phyloP scores from a whole-genome alignment of 2,329 filamentous ascomycete genomes.

The Septoria petroselini region DNA sequence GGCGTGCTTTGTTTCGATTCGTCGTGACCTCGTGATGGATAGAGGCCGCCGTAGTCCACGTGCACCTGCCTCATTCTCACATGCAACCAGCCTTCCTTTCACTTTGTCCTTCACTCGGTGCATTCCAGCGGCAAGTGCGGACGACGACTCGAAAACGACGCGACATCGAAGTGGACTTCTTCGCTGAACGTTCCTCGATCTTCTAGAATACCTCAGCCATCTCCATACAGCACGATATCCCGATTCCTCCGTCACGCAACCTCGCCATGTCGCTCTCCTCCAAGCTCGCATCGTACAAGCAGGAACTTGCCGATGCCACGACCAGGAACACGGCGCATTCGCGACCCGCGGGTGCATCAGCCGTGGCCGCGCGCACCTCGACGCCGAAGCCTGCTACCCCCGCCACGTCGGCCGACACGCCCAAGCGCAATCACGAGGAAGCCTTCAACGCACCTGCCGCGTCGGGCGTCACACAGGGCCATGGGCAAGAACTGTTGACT shows the following conservation, averaged over 20 bases:
- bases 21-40: too few species aligned
- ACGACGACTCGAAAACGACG: too few species aligned
- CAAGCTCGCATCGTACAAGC: conserved; percentile 33
- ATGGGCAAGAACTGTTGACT: conserved; percentile 67
- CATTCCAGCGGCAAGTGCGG: too few species aligned
- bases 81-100: background rate
- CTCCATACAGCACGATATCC: too few species aligned
- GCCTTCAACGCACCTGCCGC: conserved; percentile 23
- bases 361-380: conserved; percentile 26
- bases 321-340: conserved; percentile 32
- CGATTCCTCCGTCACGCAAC: conserved; percentile 2
- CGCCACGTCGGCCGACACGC: conserved; percentile 64
- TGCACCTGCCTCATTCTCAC: background rate
- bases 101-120: background rate
- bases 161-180: conserved; percentile 32
- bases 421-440: conserved; percentile 44
- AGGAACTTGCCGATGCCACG: conserved; percentile 33
- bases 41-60: too few species aligned
- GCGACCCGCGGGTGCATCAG: conserved; percentile 26
- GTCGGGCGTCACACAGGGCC: conserved; percentile 54
- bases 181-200: conserved; percentile 29
- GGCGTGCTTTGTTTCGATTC: too few species aligned
- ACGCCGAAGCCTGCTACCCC: conserved; percentile 27
- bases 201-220: conserved; percentile 1
- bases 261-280: conserved; percentile 33